phyloP scores from a whole-genome alignment of 83 land plant species.

The Diphasiastrum complanatum region DNA sequence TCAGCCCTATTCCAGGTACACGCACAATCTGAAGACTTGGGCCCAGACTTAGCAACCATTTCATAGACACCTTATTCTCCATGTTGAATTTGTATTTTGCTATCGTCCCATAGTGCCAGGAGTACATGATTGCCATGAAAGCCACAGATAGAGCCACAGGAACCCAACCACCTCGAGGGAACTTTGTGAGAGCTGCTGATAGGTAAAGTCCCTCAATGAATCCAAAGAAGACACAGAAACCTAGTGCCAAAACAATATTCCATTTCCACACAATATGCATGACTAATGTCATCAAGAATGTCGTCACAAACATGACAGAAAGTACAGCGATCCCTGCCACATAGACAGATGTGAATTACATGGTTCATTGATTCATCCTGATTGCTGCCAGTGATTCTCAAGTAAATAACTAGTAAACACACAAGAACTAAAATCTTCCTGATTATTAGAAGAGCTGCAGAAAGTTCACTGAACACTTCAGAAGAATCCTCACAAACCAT shows the following conservation, averaged over 20 bases:
- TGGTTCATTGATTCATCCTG: neutral
- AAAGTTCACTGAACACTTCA: no score
- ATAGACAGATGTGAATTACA: neutral
- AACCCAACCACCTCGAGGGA: conserved; percentile 51
- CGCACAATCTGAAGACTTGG: conserved; percentile 44
- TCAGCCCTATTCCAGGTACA: conserved; percentile 53
- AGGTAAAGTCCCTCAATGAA: conserved; percentile 45
- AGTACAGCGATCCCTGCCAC: conserved; percentile 46
- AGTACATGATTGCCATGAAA: conserved; percentile 33
- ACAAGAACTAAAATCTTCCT: neutral
- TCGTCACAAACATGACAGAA: no score
- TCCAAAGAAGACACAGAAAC: conserved; percentile 39
- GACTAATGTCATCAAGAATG: conserved; percentile 48
- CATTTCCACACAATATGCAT: conserved; percentile 45
- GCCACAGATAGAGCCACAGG: conserved; percentile 37
- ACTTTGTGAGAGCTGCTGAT: conserved; percentile 39
- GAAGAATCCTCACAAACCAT: conserved; percentile 25
- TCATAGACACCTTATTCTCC: conserved; percentile 45
- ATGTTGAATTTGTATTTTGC: conserved; percentile 41
- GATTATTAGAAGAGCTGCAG: no score
- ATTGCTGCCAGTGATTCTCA: neutral
- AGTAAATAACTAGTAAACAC: neutral
- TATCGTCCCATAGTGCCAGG: conserved; percentile 54
- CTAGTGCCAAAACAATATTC: conserved; percentile 19
- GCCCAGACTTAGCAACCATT: conserved; percentile 33